phyloP scores from a whole-genome alignment of 2,329 filamentous ascomycete genomes.

The Microcyclosporella mali region DNA sequence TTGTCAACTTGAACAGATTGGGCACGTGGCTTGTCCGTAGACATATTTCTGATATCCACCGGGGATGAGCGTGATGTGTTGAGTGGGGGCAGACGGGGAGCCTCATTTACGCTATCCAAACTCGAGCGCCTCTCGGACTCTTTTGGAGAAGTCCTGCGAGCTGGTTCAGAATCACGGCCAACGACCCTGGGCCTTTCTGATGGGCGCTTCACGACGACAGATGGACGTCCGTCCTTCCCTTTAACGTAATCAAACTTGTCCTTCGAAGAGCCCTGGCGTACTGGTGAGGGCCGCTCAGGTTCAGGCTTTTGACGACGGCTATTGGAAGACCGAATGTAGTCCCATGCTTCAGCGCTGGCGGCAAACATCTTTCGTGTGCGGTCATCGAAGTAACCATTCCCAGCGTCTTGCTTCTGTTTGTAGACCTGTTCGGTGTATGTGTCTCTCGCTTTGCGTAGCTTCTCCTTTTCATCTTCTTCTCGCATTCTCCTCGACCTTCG shows the following conservation, averaged over 20 bases:
- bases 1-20: constrained; percentile 25
- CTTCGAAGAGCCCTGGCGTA: constrained; percentile 22
- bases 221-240: constrained; percentile 20
- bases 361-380: constrained; percentile 24
- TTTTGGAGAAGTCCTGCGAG: constrained; percentile 17
- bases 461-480: constrained; percentile 22
- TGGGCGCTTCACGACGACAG: constrained; percentile 21
- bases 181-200: constrained; percentile 20
- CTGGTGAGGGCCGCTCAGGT: constrained; percentile 23
- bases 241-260: constrained; percentile 25
- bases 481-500: constrained; percentile 12
- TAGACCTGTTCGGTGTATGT: constrained; percentile 21
- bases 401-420: constrained; percentile 20
- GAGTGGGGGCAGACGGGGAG: constrained; percentile 29
- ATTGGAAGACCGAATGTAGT: constrained; percentile 24
- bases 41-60: constrained; percentile 18
- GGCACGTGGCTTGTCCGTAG: constrained; percentile 22
- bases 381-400: constrained; percentile 21
- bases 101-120: constrained; percentile 16
- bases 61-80: constrained; percentile 34
- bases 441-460: constrained; percentile 16
- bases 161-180: constrained; percentile 14
- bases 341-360: constrained; percentile 21
- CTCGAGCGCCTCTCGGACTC: constrained; percentile 22
- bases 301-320: constrained; percentile 15